Percentiles rank a stretch among this genome's conserved stretches.
Evolutionary conservation across 345 rosid genomes (phyloP).

Genomic region (Lagerstroemia speciosa): DNA sequence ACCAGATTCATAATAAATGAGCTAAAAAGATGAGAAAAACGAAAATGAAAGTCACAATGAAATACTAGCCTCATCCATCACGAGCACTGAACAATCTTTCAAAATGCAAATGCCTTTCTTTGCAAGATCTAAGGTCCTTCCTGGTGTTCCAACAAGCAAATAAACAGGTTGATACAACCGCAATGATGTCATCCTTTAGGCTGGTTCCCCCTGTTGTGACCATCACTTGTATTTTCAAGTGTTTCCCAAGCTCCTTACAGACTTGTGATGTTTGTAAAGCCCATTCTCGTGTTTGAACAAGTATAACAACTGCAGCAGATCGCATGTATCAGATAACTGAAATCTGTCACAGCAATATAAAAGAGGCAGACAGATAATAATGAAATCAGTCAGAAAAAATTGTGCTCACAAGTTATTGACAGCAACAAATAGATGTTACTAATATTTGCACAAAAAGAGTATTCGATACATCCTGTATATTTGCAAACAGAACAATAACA

Average conservation of each 20-base stretch:
- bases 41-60: background rate
- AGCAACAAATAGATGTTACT: background rate
- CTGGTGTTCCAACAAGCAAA: constrained; percentile 97
- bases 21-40: background rate
- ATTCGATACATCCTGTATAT: background rate
- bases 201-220: constrained; percentile 99
- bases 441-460: background rate
- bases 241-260: constrained; percentile 96
- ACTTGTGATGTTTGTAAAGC: constrained; percentile 99
- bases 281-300: constrained; percentile 94
- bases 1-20: background rate
- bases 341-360: background rate
- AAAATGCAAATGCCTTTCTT: constrained; percentile 90
- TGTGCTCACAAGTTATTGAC: no score
- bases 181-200: constrained; percentile 98
- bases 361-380: background rate
- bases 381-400: background rate
- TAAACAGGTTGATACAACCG: constrained; percentile 97
- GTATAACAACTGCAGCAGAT: constrained; percentile 62
- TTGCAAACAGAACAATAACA: background rate
- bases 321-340: background rate
- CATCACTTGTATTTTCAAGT: constrained; percentile 92
- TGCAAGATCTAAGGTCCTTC: constrained; percentile 92
- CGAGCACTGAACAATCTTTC: constrained; percentile 96
- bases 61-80: constrained; percentile 83